Percentiles rank a stretch among this genome's conserved stretches.
phyloP scores from a whole-genome alignment of 108 stramenopile species.

The Aurantiochytrium sp. region DNA sequence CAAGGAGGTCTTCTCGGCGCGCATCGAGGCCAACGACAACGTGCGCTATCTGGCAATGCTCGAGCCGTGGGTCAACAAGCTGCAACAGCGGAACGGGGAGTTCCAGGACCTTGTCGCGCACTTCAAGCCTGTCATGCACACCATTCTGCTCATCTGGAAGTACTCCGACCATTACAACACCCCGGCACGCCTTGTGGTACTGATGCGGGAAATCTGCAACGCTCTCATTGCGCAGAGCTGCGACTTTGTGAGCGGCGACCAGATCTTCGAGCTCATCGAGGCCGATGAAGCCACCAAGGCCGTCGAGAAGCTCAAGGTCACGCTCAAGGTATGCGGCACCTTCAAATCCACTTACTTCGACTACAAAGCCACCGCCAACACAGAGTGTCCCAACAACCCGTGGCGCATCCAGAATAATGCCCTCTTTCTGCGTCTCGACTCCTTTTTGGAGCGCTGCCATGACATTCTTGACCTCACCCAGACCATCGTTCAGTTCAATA shows the following conservation, averaged over 20 bases:
- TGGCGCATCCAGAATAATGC: conserved; percentile 79
- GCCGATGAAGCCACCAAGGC: conserved; percentile 68
- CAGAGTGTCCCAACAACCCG: conserved; percentile 63
- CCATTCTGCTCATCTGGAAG: conserved; percentile 79
- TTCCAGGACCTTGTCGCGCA: conserved; percentile 56
- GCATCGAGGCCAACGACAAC: conserved; percentile 78
- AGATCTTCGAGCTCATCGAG: conserved; percentile 69
- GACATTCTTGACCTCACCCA: conserved; percentile 75
- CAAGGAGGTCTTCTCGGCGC: conserved; percentile 72
- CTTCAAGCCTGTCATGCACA: conserved; percentile 78
- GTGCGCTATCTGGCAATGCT: conserved; percentile 71
- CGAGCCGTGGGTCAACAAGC: conserved; percentile 62
- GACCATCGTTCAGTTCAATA: conserved; percentile 75
- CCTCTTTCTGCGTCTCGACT: conserved; percentile 76
- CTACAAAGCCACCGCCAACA: conserved; percentile 67
- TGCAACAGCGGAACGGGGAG: conserved; percentile 45
- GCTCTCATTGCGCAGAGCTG: conserved; percentile 68
- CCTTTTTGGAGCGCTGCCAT: conserved; percentile 75
- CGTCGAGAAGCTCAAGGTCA: conserved; percentile 48
- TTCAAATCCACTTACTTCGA: conserved; percentile 73
- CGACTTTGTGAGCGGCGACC: conserved; percentile 69
- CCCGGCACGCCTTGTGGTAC: conserved; percentile 69
- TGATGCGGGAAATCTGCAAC: conserved; percentile 80
- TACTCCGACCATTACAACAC: conserved; percentile 82
- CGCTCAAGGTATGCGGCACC: conserved; percentile 61